Conservation (phyloP, 371 early-diverging fungal species). For the Rhizopus sp. region DNA sequence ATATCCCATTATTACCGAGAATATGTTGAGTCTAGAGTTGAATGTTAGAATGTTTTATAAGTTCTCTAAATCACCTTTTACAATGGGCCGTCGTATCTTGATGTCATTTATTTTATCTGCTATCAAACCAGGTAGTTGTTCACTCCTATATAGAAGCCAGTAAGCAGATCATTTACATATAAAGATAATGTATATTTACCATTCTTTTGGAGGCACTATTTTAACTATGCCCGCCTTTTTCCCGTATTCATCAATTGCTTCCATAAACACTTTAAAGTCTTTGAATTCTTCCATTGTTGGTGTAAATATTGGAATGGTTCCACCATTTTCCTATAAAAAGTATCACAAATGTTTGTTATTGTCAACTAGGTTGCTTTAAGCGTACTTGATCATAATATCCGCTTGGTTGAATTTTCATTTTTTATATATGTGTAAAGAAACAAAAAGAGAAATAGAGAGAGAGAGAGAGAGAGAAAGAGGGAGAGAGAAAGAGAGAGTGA, state of each 20-base stretch:
- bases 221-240: conserved; percentile 82
- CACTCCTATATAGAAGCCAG: conserved; percentile 37
- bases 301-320: conserved; percentile 85
- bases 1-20: conserved; percentile 79
- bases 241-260: conserved; percentile 78
- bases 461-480: too few relatives aligned
- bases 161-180: conserved; percentile 21
- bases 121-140: conserved; percentile 53
- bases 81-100: conserved; percentile 72
- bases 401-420: conserved; percentile 6
- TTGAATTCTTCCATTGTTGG: conserved; percentile 89
- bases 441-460: neutral
- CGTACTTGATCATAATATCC: conserved; percentile 18
- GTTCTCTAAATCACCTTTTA: too few relatives aligned
- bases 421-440: neutral
- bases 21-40: conserved; percentile 72
- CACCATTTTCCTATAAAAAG: conserved; percentile 39
- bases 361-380: too few relatives aligned
- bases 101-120: conserved; percentile 49
- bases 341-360: neutral
- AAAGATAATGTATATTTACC: conserved; percentile 54
- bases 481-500: too few relatives aligned
- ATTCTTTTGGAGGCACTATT: conserved; percentile 88
- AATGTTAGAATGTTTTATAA: neutral
- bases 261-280: conserved; percentile 80